Evolutionary conservation across 1,284 basidiomycete genomes (phyloP).

Genomic region (Leccinum fallax): DNA sequence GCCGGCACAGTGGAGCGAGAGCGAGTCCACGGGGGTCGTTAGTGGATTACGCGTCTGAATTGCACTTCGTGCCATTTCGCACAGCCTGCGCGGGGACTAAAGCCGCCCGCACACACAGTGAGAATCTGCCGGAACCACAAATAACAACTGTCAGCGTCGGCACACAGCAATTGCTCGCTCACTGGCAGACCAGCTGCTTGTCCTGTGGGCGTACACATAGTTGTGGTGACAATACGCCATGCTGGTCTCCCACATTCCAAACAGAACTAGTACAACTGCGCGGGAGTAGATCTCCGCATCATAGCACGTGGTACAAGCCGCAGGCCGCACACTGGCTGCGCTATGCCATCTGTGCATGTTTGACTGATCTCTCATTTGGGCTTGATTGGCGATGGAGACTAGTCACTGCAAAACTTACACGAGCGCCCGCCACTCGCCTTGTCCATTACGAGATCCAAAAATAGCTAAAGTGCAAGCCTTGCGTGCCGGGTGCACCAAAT

Average conservation of each 20-base stretch:
- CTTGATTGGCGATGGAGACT: constrained; percentile 29
- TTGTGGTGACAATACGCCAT: background rate
- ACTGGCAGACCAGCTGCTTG: background rate
- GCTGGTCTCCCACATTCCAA: constrained; percentile 10
- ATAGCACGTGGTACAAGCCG: constrained; percentile 22
- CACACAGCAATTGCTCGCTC: constrained; percentile 22
- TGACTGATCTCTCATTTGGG: constrained; percentile 18
- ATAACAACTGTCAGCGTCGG: constrained; percentile 15
- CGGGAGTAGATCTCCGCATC: constrained; percentile 18
- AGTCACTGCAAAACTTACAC: constrained; percentile 5
- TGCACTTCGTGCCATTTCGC: constrained; percentile 5
- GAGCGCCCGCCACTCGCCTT: constrained; percentile 7
- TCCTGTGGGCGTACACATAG: background rate
- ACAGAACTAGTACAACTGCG: constrained; percentile 17
- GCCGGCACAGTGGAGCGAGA: background rate
- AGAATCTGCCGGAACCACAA: constrained; percentile 24
- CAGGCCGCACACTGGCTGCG: background rate
- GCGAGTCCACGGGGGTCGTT: constrained; percentile 5
- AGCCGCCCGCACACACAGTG: constrained; percentile 29
- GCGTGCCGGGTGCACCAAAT: constrained; percentile 8
- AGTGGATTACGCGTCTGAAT: constrained; percentile 2
- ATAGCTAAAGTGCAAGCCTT: constrained; percentile 14
- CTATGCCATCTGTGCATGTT: constrained; percentile 16
- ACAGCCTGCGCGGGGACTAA: constrained; percentile 26
- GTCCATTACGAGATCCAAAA: constrained; percentile 16